Base-by-base conservation (phyloP, 192 early-diverging fungal species). In the Gigaspora rosea region DNA sequence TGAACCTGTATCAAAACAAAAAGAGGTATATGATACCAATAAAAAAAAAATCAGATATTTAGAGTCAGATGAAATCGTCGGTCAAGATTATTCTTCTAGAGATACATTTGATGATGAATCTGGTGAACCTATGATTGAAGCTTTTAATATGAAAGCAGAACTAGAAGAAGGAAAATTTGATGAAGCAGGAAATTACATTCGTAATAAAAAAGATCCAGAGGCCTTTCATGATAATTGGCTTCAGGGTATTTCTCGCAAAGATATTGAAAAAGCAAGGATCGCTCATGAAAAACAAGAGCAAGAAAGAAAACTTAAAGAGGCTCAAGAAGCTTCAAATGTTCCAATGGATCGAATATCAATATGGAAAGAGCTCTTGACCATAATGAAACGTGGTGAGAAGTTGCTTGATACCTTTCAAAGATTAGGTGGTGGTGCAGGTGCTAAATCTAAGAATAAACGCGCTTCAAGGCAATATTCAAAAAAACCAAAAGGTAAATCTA, bases 121-220 rank as follows among this genome's bases (percentile, higher is more conserved):
- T 48, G 89, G 87, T 8, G 87, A 91, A 76, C 84, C 87, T 11
- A 84, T 86, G 66, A 82, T 94, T 15, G 88, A 90, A 73, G 91
- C 91, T 1, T 94, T 94, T 71, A 89, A 92, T 70, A 94, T 95
- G 91, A 85, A 85, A n/a, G 81, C 87, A 10, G 93, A 94, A 18
- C 61, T 95, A 71, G 89, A 91, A 56, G 91, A 92, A 70, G 88
- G 90, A 8, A 84, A 84, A 41, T 90, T 92, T 73, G 90, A 93
- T 63, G 83, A 84, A 12, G 64, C 86, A 1, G 91, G 94, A 0
- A 90, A 92, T 56, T 97, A 92, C 84, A 80, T 90, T 22, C 90
- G 91, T 35, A 85, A 86, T 74, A 91, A 92, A 70, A 75, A 88
- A 61, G 90, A 92, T 72, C 90, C 90, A 1, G 83, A 91, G 13